Evolutionary conservation across 768 basidiomycete genomes (phyloP).

Genomic region (Boletus reticulatus): DNA sequence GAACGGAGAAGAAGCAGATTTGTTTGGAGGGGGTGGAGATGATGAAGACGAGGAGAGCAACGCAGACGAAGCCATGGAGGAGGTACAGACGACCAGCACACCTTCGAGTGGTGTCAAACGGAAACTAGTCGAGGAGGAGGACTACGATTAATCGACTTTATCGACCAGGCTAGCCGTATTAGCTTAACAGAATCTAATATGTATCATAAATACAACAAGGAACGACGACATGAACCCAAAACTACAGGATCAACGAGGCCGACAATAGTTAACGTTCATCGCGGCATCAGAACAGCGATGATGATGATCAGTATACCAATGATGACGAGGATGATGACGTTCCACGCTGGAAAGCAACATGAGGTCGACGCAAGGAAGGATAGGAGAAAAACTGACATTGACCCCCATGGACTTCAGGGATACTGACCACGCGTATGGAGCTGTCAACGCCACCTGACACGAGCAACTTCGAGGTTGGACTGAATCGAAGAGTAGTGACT

Average conservation of each 20-base stretch:
- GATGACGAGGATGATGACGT: slow-evolving; percentile 37
- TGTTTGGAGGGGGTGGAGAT: slow-evolving; percentile 70
- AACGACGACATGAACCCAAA: background rate
- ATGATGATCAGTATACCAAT: slow-evolving; percentile 43
- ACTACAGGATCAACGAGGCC: background rate
- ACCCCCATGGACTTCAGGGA: slow-evolving; percentile 55
- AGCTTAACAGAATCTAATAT: slow-evolving; percentile 25
- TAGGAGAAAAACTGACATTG: slow-evolving; percentile 45
- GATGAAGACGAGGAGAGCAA: slow-evolving; percentile 64
- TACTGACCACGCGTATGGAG: slow-evolving; percentile 72
- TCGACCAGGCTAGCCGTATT: slow-evolving; percentile 3
- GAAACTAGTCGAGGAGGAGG: slow-evolving; percentile 83
- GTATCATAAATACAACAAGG: slow-evolving; percentile 26
- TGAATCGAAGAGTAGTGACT: slow-evolving; percentile 86
- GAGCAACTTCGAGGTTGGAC: slow-evolving; percentile 73
- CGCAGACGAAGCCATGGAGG: slow-evolving; percentile 71
- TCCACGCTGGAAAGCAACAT: slow-evolving; percentile 35
- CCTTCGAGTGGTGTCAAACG: slow-evolving; percentile 69
- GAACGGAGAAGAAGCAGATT: slow-evolving; percentile 68
- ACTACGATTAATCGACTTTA: slow-evolving; percentile 59
- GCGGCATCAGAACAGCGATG: slow-evolving; percentile 41
- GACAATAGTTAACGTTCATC: background rate
- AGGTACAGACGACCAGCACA: slow-evolving; percentile 54
- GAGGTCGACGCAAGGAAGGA: slow-evolving; percentile 30
- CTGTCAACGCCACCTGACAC: slow-evolving; percentile 92